phyloP scores from a whole-genome alignment of 305 asterid genomes.

The Fraxinus platypoda region DNA sequence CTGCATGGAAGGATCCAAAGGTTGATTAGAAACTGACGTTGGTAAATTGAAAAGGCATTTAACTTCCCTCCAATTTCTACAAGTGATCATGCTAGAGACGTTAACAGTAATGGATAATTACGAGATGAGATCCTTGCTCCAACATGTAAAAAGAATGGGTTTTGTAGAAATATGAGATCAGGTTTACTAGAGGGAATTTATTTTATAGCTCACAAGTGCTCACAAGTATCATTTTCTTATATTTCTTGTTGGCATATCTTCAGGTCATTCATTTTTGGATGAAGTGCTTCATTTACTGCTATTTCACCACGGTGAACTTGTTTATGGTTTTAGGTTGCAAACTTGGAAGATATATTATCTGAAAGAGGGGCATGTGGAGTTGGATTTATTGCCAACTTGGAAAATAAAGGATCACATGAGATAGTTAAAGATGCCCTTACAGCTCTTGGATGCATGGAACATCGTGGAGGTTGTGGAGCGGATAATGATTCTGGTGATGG shows the following conservation, averaged over 20 bases:
- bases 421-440: slow-evolving; percentile 86
- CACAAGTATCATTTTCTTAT: slow-evolving; percentile 2
- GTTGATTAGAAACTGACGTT: background rate
- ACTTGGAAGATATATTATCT: slow-evolving; percentile 78
- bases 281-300: slow-evolving; percentile 2
- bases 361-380: slow-evolving; percentile 98
- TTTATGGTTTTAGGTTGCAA: slow-evolving; percentile 59
- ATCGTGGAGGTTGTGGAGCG: slow-evolving; percentile 99
- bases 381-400: slow-evolving; percentile 93
- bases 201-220: slow-evolving; percentile 6
- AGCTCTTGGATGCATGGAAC: slow-evolving; percentile 99
- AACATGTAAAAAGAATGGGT: background rate
- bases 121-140: background rate
- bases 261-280: slow-evolving; percentile 3
- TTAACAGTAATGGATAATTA: background rate
- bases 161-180: background rate
- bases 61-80: background rate
- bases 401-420: slow-evolving; percentile 71
- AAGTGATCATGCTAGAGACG: background rate
- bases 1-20: background rate
- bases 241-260: background rate
- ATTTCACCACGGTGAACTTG: slow-evolving; percentile 10
- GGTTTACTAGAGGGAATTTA: background rate
- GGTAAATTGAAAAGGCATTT: background rate
- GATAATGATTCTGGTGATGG: slow-evolving; percentile 99